phyloP scores from a whole-genome alignment of 2,329 filamentous ascomycete species.

The Penicillium sp. region DNA sequence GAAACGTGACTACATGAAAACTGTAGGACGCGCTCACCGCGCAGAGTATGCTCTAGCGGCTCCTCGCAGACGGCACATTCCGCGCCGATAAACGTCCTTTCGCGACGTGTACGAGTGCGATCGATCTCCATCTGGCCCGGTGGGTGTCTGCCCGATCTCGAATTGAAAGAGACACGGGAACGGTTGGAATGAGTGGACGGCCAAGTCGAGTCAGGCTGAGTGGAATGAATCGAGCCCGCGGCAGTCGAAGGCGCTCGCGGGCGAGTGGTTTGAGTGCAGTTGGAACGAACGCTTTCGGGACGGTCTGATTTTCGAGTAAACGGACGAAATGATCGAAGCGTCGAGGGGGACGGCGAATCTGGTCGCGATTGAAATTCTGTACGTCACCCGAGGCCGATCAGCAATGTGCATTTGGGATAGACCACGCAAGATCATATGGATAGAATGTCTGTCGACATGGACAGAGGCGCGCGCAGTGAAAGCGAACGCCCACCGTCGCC shows the following conservation, averaged over 20 bases:
- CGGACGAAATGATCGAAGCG: conserved; percentile 29
- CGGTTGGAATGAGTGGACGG: conserved; percentile 26
- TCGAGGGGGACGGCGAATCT: conserved; percentile 31
- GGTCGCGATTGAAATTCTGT: conserved; percentile 28
- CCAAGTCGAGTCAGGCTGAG: conserved; percentile 14
- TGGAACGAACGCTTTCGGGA: conserved; percentile 27
- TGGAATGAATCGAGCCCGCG: conserved; percentile 18
- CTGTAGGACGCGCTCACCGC: conserved; percentile 88
- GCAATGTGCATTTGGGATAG: no score
- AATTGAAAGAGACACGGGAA: conserved; percentile 35
- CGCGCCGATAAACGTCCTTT: conserved; percentile 90
- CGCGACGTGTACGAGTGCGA: conserved; percentile 70
- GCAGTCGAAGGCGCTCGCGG: conserved; percentile 25
- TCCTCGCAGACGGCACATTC: conserved; percentile 97
- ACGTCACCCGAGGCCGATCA: conserved; percentile 20
- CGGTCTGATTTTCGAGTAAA: conserved; percentile 28
- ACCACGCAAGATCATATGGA: conserved; percentile 6
- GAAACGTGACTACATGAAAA: conserved; percentile 96
- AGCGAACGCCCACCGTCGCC: no score
- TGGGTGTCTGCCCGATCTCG: conserved; percentile 44
- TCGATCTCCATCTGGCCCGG: conserved; percentile 67
- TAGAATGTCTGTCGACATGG: no score
- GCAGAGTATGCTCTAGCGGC: conserved; percentile 87
- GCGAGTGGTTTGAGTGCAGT: conserved; percentile 22
- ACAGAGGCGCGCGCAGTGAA: no score